Conservation (phyloP, 805 yeast species). For the Nakazawaea ernobii region DNA sequence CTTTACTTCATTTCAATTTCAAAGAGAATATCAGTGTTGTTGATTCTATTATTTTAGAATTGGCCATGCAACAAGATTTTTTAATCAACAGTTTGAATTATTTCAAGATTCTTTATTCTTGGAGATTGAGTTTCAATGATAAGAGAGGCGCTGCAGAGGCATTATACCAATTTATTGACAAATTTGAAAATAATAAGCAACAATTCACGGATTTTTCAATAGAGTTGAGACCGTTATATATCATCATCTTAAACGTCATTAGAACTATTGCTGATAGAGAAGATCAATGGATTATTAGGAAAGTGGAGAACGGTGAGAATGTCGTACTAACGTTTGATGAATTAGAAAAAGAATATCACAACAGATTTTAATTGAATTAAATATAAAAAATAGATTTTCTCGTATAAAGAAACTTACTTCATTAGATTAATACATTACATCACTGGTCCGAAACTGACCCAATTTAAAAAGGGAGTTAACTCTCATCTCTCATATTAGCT, state of each 20-base stretch:
- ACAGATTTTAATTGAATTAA: not conserved
- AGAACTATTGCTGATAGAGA: slow-evolving; percentile 26
- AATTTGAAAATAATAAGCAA: slow-evolving; percentile 10
- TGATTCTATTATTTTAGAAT: slow-evolving; percentile 3
- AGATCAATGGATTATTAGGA: slow-evolving; percentile 35
- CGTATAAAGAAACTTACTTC: too few species aligned
- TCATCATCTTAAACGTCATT: slow-evolving; percentile 33
- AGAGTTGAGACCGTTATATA: slow-evolving; percentile 18
- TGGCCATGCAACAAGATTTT: slow-evolving; percentile 6
- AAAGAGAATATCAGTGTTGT: slow-evolving; percentile 1
- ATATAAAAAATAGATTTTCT: not conserved
- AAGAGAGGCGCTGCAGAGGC: slow-evolving; percentile 43
- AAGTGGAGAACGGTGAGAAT: slow-evolving; percentile 14
- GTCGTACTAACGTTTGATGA: slow-evolving; percentile 14
- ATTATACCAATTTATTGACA: slow-evolving; percentile 32
- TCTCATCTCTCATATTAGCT: not conserved
- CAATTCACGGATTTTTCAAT: not conserved
- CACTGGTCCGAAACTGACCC: too few species aligned
- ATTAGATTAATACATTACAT: too few species aligned
- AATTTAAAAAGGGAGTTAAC: too few species aligned
- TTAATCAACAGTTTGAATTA: slow-evolving; percentile 25
- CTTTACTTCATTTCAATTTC: slow-evolving; percentile 2
- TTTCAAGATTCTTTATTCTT: slow-evolving; percentile 45
- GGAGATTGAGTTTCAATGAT: slow-evolving; percentile 45
- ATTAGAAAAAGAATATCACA: slow-evolving; percentile 13